Evolutionary conservation across 2,329 filamentous ascomycete genomes (phyloP).

Genomic region (Penicillium vulpinum): DNA sequence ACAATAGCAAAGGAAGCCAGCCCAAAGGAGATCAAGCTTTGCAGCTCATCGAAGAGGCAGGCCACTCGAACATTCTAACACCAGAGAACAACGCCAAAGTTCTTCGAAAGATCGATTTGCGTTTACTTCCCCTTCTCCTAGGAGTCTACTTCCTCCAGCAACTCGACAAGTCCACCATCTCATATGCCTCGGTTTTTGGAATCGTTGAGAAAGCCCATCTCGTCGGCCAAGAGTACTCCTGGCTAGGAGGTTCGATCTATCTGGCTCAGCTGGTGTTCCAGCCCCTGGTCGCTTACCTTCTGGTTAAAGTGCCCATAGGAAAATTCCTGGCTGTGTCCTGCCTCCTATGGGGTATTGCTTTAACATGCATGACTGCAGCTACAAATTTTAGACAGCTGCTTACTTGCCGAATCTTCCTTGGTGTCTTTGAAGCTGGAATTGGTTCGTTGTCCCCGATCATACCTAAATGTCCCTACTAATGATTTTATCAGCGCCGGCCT

Average conservation of each 20-base stretch:
- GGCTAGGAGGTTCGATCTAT: slow-evolving; percentile 55
- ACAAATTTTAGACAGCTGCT: slow-evolving; percentile 53
- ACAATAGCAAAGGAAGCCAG: background rate
- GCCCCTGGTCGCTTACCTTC: slow-evolving; percentile 53
- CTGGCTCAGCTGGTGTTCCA: slow-evolving; percentile 57
- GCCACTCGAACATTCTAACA: slow-evolving; percentile 51
- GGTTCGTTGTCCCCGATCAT: slow-evolving; percentile 22
- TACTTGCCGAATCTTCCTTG: slow-evolving; percentile 57
- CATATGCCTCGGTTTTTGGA: slow-evolving; percentile 64
- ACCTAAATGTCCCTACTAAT: background rate
- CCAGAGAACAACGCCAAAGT: slow-evolving; percentile 55
- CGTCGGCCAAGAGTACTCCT: slow-evolving; percentile 56
- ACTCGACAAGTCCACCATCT: slow-evolving; percentile 63
- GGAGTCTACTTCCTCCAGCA: slow-evolving; percentile 64
- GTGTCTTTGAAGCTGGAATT: slow-evolving; percentile 55
- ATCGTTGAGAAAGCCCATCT: slow-evolving; percentile 60
- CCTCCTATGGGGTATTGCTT: slow-evolving; percentile 54
- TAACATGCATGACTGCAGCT: slow-evolving; percentile 56
- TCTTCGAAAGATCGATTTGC: slow-evolving; percentile 53
- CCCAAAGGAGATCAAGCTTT: slow-evolving; percentile 50
- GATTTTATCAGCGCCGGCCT: slow-evolving; percentile 47
- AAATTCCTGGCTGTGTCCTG: slow-evolving; percentile 59
- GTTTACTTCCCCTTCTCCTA: slow-evolving; percentile 57
- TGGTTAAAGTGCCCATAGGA: slow-evolving; percentile 62
- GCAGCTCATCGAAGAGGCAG: slow-evolving; percentile 50